These are phyloP conservation scores for Pyrrhoderma noxium DNA, from an alignment of 1,284 basidiomycete genomes.

Conservation along the genomic window DNA sequence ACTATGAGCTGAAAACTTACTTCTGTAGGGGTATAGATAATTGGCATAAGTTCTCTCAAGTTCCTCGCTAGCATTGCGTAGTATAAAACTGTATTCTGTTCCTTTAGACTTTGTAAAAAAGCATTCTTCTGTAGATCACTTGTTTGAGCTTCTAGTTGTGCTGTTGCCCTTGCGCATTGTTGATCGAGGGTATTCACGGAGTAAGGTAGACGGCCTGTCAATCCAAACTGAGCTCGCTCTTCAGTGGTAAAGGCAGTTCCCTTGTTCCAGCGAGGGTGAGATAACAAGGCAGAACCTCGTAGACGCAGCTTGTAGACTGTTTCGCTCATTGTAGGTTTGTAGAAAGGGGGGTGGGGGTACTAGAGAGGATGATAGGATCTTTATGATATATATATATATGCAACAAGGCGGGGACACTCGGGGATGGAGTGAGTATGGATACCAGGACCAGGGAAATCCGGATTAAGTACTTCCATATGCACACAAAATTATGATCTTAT, in stretches of 20 bases:
- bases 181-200: conserved; percentile 70
- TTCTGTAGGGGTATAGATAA: conserved; percentile 70
- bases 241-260: conserved; percentile 63
- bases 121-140: conserved; percentile 56
- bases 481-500: too few relatives aligned
- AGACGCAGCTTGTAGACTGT: conserved; percentile 25
- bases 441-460: too few relatives aligned
- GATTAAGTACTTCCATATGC: too few relatives aligned
- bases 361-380: too few relatives aligned
- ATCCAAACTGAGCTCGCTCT: conserved; percentile 64
- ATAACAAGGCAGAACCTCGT: conserved; percentile 54
- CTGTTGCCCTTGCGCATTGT: conserved; percentile 65
- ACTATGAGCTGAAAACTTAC: conserved; percentile 26
- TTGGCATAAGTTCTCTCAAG: conserved; percentile 66
- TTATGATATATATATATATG: too few relatives aligned
- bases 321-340: background rate
- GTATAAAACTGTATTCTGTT: conserved; percentile 72
- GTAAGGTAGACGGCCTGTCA: conserved; percentile 73
- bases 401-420: too few relatives aligned
- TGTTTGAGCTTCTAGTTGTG: conserved; percentile 42
- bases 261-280: conserved; percentile 61
- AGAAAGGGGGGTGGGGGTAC: background rate
- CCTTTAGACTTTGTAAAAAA: conserved; percentile 64
- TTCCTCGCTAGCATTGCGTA: conserved; percentile 56
- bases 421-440: too few relatives aligned